Percentiles rank a stretch among this genome's conserved stretches.
Conservation (phyloP, 2,329 filamentous ascomycete genomes). For the Penicillium crustosum region DNA sequence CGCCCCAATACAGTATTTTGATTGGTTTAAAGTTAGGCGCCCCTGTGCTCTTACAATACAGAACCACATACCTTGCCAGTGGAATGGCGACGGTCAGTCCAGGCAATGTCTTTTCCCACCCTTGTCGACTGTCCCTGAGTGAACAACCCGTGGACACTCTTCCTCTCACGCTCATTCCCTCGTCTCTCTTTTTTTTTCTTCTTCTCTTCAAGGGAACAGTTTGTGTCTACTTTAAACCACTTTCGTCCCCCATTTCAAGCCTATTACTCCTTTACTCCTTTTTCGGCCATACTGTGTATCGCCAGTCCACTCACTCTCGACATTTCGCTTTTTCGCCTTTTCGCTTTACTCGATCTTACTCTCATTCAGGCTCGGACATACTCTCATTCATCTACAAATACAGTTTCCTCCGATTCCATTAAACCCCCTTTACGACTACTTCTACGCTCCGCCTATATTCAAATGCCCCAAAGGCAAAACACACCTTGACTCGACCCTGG, state of each 20-base stretch:
- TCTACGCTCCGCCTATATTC: slow-evolving; percentile 8
- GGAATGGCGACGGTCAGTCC: slow-evolving; percentile 3
- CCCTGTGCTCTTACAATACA: slow-evolving; percentile 6
- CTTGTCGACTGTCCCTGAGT: slow-evolving; percentile 15
- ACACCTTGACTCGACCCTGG: background rate
- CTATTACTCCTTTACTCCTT: slow-evolving; percentile 13
- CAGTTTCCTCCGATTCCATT: slow-evolving; percentile 9
- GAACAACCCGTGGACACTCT: background rate
- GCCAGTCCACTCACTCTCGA: slow-evolving; percentile 34
- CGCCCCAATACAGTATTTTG: background rate
- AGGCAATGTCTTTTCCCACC: slow-evolving; percentile 4
- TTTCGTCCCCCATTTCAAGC: slow-evolving; percentile 3
- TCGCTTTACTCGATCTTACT: slow-evolving; percentile 9
- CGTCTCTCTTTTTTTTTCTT: slow-evolving; percentile 4
- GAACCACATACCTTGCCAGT: slow-evolving; percentile 6
- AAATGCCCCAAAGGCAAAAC: slow-evolving; percentile 15
- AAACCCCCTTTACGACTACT: slow-evolving; percentile 6
- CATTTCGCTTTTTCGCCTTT: slow-evolving; percentile 12
- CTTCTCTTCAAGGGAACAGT: slow-evolving; percentile 2
- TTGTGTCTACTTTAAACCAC: background rate
- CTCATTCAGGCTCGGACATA: slow-evolving; percentile 19
- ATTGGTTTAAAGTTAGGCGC: background rate
- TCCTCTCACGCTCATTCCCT: slow-evolving; percentile 5
- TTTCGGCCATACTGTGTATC: slow-evolving; percentile 34
- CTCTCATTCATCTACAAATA: slow-evolving; percentile 18